Evolutionary conservation across 768 basidiomycete genomes (phyloP).

Genomic region (Tricholoma hemisulphureum): DNA sequence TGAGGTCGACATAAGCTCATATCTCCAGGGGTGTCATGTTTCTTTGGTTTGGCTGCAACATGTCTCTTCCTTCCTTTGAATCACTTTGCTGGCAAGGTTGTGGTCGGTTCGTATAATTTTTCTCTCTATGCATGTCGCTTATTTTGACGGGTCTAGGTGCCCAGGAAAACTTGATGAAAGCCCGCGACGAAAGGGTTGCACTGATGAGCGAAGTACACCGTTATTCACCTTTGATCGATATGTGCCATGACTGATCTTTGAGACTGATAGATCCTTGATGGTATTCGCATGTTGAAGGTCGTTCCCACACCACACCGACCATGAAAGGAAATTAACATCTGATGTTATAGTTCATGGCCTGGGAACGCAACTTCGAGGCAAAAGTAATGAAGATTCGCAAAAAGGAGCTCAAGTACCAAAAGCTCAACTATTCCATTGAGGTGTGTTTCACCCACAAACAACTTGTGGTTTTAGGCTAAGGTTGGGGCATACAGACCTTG

Average conservation of each 20-base stretch:
- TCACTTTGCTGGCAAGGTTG: constrained; percentile 78
- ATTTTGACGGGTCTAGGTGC: constrained; percentile 29
- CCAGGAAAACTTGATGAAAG: constrained; percentile 88
- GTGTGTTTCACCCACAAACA: constrained; percentile 32
- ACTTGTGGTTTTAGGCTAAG: constrained; percentile 1
- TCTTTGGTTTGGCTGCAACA: constrained; percentile 76
- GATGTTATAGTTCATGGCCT: constrained; percentile 78
- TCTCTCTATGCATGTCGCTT: background rate
- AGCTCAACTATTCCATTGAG: constrained; percentile 85
- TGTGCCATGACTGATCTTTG: too few species aligned
- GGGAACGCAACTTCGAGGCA: constrained; percentile 87
- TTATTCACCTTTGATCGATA: too few species aligned
- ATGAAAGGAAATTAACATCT: background rate
- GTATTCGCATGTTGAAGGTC: constrained; percentile 86
- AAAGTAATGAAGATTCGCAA: constrained; percentile 70
- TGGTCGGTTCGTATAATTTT: constrained; percentile 39
- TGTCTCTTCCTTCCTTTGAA: constrained; percentile 75
- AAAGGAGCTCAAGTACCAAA: constrained; percentile 81
- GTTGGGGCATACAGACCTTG: constrained; percentile 28
- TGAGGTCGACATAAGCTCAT: constrained; percentile 1
- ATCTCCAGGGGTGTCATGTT: constrained; percentile 57
- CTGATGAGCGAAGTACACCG: constrained; percentile 74
- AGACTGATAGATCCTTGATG: constrained; percentile 66
- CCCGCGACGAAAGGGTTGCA: constrained; percentile 84
- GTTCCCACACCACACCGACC: background rate